Conservation (phyloP, 1,284 basidiomycete genomes). For the Vanrija pseudolonga region DNA sequence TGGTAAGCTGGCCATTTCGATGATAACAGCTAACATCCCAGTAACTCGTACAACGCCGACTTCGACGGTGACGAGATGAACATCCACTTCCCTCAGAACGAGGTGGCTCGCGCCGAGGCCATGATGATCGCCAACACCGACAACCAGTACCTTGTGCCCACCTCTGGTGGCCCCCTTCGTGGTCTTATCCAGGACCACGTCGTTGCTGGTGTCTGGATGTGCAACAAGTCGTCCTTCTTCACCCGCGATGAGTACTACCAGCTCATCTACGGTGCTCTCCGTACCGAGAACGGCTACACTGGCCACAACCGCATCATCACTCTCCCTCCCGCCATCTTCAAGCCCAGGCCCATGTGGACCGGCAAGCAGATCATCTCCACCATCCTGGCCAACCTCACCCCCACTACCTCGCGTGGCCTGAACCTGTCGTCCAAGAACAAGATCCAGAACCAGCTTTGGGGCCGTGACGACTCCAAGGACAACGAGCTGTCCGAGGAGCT, state of each 20-base stretch:
- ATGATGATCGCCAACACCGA: slow-evolving; percentile 96
- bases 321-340: slow-evolving; percentile 86
- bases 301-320: slow-evolving; percentile 69
- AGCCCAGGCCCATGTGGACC: slow-evolving; percentile 88
- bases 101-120: slow-evolving; percentile 83
- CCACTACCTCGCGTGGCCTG: slow-evolving; percentile 72
- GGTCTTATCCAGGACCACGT: slow-evolving; percentile 99
- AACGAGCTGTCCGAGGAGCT: slow-evolving; percentile 66
- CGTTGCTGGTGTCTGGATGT: slow-evolving; percentile 99
- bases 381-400: slow-evolving; percentile 86
- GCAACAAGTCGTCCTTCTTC: slow-evolving; percentile 91
- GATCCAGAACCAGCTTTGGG: slow-evolving; percentile 79
- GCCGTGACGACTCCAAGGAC: slow-evolving; percentile 42
- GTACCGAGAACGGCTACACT: slow-evolving; percentile 77
- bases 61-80: slow-evolving; percentile 99
- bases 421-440: slow-evolving; percentile 85
- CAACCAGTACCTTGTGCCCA: slow-evolving; percentile 97
- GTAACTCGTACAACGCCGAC: slow-evolving; percentile 98
- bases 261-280: slow-evolving; percentile 88
- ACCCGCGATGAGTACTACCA: slow-evolving; percentile 95
- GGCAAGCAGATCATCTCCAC: slow-evolving; percentile 98
- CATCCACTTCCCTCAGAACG: slow-evolving; percentile 94
- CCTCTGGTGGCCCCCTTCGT: slow-evolving; percentile 94
- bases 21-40: slow-evolving; percentile 49
- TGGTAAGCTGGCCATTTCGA: slow-evolving; percentile 51